phyloP scores from a whole-genome alignment of 257 asterid species.

The Hygrophila difformis region DNA sequence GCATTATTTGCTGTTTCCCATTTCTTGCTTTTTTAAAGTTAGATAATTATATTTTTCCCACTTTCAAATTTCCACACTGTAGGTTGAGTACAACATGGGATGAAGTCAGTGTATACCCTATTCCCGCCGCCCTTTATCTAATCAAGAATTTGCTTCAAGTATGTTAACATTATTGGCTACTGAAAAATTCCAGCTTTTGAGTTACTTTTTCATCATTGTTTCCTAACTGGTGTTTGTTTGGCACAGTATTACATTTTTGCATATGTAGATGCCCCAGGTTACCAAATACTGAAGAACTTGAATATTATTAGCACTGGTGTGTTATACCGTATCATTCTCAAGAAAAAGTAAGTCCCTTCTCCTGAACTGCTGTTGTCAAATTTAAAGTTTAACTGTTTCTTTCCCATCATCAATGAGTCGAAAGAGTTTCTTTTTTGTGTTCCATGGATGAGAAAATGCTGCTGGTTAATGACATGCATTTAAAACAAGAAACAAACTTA shows the following conservation, averaged over 20 bases:
- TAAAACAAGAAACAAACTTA: conserved; percentile 2
- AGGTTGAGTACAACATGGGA: conserved; percentile 91
- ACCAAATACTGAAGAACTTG: conserved; percentile 91
- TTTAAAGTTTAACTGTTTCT: conserved; percentile 7
- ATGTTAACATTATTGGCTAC: conserved; percentile 21
- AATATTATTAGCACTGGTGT: conserved; percentile 97
- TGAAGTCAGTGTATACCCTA: conserved; percentile 92
- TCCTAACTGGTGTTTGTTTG: conserved; percentile 20
- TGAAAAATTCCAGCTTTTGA: conserved; percentile 5
- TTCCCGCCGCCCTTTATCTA: conserved; percentile 95
- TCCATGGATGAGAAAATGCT: conserved; percentile 16
- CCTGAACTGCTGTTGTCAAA: conserved; percentile 9
- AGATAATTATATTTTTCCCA: no score
- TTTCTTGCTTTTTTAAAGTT: no score
- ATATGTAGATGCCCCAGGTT: conserved; percentile 99
- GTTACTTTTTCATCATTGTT: conserved; percentile 14
- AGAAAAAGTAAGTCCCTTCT: conserved; percentile 64
- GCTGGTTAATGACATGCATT: background rate
- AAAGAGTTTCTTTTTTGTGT: conserved; percentile 9
- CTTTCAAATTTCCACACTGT: conserved; percentile 2
- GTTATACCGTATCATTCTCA: conserved; percentile 81
- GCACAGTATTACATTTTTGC: conserved; percentile 95
- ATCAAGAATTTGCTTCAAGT: conserved; percentile 95
- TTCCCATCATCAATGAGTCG: background rate
- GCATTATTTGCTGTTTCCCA: no score